Evolutionary conservation across 148 eudicot species (phyloP).

Genomic region (Silene uniflora): DNA sequence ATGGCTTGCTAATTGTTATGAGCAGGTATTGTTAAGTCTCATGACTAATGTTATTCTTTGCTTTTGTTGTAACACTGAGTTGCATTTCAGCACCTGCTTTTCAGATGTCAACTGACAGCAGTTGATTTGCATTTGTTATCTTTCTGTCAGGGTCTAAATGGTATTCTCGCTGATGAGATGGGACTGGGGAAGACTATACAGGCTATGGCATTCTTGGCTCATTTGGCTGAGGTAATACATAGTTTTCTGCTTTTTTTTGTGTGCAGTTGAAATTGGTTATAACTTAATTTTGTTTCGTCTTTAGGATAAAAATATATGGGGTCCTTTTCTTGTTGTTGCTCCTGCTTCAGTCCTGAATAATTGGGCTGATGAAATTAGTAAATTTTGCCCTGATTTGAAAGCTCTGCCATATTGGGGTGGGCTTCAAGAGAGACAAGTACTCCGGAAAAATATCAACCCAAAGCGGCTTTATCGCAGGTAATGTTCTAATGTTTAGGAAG

Average conservation of each 20-base stretch:
- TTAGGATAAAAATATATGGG: conserved; percentile 98
- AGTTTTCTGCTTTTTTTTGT: neutral
- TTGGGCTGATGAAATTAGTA: conserved; percentile 98
- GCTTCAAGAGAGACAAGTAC: conserved; percentile 77
- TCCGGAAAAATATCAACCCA: conserved; percentile 87
- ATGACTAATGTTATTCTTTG: neutral
- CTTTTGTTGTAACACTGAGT: neutral
- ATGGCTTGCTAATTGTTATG: conserved; percentile 99
- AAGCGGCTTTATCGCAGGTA: conserved; percentile 98
- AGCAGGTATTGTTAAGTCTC: conserved; percentile 55
- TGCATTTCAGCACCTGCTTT: conserved; percentile 5
- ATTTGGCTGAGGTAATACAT: conserved; percentile 84
- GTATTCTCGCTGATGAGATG: conserved; percentile 99
- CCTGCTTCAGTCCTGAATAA: conserved; percentile 98
- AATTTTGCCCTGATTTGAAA: conserved; percentile 94
- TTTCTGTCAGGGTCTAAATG: conserved; percentile 80
- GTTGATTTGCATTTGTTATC: conserved; percentile 9
- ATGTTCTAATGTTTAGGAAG: conserved; percentile 11
- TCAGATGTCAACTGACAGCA: conserved; percentile 4
- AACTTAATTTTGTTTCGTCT: conserved; percentile 26
- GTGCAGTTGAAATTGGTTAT: neutral
- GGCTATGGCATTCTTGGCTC: conserved; percentile 98
- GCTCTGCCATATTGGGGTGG: conserved; percentile 99
- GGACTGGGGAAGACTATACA: conserved; percentile 98
- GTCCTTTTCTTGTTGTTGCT: conserved; percentile 96